Percentiles rank a stretch among this genome's conserved stretches.
Evolutionary conservation across 2,329 filamentous ascomycete species (phyloP).

Genomic region (Berkeleyomyces basicola): DNA sequence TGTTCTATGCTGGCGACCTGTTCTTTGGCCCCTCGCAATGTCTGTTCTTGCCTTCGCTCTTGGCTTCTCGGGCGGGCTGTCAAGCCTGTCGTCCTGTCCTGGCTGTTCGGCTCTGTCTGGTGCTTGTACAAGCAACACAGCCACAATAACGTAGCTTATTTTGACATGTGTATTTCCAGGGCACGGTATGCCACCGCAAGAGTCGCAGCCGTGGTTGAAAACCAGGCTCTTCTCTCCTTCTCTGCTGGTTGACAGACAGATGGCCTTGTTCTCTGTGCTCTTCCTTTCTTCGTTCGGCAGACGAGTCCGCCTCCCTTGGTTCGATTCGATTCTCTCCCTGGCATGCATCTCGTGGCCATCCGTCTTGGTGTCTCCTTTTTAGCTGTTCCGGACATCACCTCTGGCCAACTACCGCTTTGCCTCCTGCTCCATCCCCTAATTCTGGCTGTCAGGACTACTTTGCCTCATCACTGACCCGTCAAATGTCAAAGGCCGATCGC

Average conservation of each 20-base stretch:
- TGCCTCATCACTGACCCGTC: background rate
- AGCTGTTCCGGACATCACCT: background rate
- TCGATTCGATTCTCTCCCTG: background rate
- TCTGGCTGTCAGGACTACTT: background rate
- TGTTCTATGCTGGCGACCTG: no score
- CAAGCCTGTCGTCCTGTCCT: background rate
- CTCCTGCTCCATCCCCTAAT: no score
- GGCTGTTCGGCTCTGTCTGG: background rate
- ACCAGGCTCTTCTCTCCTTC: background rate
- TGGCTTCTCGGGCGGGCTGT: background rate
- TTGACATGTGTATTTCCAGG: background rate
- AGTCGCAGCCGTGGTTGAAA: background rate
- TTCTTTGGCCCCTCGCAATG: background rate
- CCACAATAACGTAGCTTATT: slow-evolving; percentile 2
- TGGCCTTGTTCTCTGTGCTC: background rate
- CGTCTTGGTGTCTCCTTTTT: background rate
- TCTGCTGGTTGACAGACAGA: background rate
- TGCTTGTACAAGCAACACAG: background rate
- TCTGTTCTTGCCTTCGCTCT: background rate
- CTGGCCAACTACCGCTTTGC: background rate
- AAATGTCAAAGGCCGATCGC: background rate
- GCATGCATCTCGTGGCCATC: background rate
- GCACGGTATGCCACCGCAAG: background rate
- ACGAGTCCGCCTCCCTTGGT: background rate
- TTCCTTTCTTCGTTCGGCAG: background rate